Base-by-base conservation (phyloP, 805 yeast species). In the Metschnikowia cerradonensis region DNA sequence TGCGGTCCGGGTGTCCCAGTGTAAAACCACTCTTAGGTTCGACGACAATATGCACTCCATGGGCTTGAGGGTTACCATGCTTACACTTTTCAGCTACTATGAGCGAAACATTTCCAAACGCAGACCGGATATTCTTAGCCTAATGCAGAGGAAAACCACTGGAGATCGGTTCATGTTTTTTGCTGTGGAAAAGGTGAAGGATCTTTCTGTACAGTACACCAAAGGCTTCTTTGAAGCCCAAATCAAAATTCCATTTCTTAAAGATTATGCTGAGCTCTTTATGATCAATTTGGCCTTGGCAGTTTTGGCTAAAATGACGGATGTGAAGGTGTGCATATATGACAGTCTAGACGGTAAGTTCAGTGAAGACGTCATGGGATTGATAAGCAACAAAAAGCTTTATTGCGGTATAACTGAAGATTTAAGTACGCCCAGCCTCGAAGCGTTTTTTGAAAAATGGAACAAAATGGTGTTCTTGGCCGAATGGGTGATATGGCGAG, bases 41-140 rank as follows among this genome's bases (percentile, higher is more conserved):
- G 55, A 57, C 49, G 72, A 67, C 49, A 66, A 64, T 49, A 37
- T 57, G 48, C 64, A 61, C 35, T 67, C 72, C 1, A 63, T 69
- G 66, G 30, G 30, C 10, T 45, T 66, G 4, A 59, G 75, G n/a
- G 60, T 57, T 2, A 47, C 23, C 14, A 34, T 53, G 26, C 46
- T 55, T 3, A 10, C 31, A 13, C 44, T 50, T 10, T 30, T 50
- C 36, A 19, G 51, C 11, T 31, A 37, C 31, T 50, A 36, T 23
- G 51, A 49, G 6, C 11, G 3, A n/a, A 17, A 34, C 42, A 19
- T 15, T 14, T 36, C 23, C n/a, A 37, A 47, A 6, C 10, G 37
- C 23, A 13, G 32, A n/a, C 50, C 20, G 14, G 48, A 46, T 13
- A 37, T 40, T 6, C 47, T 43, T 19, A 43, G 34, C 32, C 40